Conservation (phyloP, 2,329 filamentous ascomycete species). For the Calonectria crousiana region DNA sequence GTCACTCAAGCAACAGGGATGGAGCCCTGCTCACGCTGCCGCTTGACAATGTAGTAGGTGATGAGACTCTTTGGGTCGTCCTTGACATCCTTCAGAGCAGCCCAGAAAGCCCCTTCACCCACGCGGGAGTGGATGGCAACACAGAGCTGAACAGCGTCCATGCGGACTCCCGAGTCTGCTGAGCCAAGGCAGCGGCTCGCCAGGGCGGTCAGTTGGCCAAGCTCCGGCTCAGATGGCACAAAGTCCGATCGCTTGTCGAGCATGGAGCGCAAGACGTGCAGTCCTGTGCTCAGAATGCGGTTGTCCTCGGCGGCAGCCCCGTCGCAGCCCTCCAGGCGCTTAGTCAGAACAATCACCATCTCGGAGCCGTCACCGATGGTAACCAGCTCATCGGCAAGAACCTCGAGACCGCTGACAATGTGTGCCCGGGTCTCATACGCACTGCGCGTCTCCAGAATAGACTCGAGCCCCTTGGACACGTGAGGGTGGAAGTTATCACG, state of each 20-base stretch:
- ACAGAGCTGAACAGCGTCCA: constrained; percentile 85
- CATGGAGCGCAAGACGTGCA: constrained; percentile 72
- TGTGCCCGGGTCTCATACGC: constrained; percentile 77
- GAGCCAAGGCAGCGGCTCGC: constrained; percentile 71
- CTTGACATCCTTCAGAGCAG: constrained; percentile 70
- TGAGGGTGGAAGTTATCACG: constrained; percentile 75
- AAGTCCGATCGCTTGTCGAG: constrained; percentile 64
- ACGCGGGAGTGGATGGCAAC: constrained; percentile 76
- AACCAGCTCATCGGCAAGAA: constrained; percentile 79
- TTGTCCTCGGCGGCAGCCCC: constrained; percentile 59
- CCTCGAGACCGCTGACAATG: constrained; percentile 80
- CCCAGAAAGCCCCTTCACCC: constrained; percentile 76
- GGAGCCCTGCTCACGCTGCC: constrained; percentile 65
- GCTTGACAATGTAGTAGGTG: constrained; percentile 84
- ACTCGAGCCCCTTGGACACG: constrained; percentile 75
- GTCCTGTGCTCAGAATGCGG: constrained; percentile 70
- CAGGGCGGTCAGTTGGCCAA: constrained; percentile 63
- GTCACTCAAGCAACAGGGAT: constrained; percentile 20
- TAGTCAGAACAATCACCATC: constrained; percentile 67
- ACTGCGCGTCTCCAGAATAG: constrained; percentile 73
- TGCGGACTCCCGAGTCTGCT: constrained; percentile 72
- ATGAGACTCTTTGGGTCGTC: constrained; percentile 83
- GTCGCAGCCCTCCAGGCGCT: constrained; percentile 57
- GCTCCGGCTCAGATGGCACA: constrained; percentile 63
- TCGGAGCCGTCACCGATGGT: constrained; percentile 73